Base-by-base conservation (phyloP, 1,139 yeast genomes). In the Sporopachydermia cereana region DNA sequence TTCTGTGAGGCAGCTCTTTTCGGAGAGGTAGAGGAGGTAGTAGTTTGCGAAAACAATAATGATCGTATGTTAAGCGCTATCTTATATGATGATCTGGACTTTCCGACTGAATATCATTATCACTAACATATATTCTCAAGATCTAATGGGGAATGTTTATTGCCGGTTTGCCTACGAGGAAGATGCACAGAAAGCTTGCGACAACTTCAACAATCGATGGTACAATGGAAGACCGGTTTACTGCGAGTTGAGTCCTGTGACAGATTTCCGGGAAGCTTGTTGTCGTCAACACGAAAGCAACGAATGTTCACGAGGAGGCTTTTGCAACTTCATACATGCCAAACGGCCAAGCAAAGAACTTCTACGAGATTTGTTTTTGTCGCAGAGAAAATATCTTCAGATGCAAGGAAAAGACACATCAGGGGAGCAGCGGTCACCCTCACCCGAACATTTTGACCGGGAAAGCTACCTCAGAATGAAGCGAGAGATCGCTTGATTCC, bases 251-350 rank as follows among this genome's bases (percentile, higher is more conserved):
- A 76, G 88, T 21, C 94, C 96, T 4, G 93, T 84, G 24, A 66
- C 72, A 2, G 78, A 74, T 56, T 77, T 85, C 53, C 67, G 71
- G 41, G 94, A 83, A 48, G 85, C 95, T 14, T 73, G 77, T 46
- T 89, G 97, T 57, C 64, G 76, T 30, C 86, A 84, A 46, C 79
- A 81, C 56, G 88, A 80, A 44, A 64, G 69, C 3, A 61, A 69
- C 36, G 65, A 65, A 25, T 89, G 97, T 60, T 72, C 71, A 24
- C 71, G 97, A 57, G 91, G 88, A 1, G 86, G 82, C 27, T 73
- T 74, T 55, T 89, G 97, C 61, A 89, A 89, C 61, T 86, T 84
- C 60, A 83, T 88, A 74, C 97, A 89, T 60, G 71, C 82, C 1
- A 69, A 80, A 52, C 64, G 72, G 36, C 89, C 94, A 0, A 61